Conservation (phyloP, 192 early-diverging fungal genomes). For the Phlyctochytrium planicorne region DNA sequence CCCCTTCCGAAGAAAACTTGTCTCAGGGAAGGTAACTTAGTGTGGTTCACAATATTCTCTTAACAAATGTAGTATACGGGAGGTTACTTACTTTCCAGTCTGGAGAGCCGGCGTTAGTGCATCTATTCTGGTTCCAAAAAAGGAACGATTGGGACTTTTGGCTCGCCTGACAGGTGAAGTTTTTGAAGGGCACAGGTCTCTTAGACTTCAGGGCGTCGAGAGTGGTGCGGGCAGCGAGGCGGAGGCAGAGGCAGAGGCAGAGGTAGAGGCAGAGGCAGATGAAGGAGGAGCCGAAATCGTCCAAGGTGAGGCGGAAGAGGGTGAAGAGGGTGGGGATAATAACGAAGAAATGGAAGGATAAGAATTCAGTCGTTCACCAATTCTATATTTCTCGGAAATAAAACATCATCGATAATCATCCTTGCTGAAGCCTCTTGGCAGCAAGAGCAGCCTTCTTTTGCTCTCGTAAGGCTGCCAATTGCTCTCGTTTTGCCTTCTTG, state of each 20-base stretch:
- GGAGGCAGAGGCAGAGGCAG: slow-evolving; percentile 3
- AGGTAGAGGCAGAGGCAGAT: not conserved
- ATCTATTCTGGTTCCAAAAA: slow-evolving; percentile 52
- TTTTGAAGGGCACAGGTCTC: not conserved
- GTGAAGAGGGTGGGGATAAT: not conserved
- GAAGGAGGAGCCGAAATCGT: not conserved
- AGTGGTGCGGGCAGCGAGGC: slow-evolving; percentile 1
- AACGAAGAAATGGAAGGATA: not conserved
- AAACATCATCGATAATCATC: too few species aligned
- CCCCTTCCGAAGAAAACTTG: slow-evolving; percentile 29
- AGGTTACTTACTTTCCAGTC: slow-evolving; percentile 40
- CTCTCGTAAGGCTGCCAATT: slow-evolving; percentile 19
- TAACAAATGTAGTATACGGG: slow-evolving; percentile 22
- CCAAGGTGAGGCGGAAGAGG: not conserved
- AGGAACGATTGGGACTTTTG: slow-evolving; percentile 42
- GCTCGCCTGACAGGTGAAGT: slow-evolving; percentile 39
- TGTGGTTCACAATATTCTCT: slow-evolving; percentile 16
- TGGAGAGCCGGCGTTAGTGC: slow-evolving; percentile 49
- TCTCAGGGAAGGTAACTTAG: slow-evolving; percentile 30
- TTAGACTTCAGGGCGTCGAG: not conserved
- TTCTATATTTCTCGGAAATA: too few species aligned
- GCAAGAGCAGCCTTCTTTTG: slow-evolving; percentile 30
- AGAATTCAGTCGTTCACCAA: not conserved
- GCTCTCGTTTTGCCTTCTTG: slow-evolving; percentile 8
- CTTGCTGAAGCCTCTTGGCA: slow-evolving; percentile 7